Conservation (phyloP, 805 yeast species). For the Yamadazyma olivae region DNA sequence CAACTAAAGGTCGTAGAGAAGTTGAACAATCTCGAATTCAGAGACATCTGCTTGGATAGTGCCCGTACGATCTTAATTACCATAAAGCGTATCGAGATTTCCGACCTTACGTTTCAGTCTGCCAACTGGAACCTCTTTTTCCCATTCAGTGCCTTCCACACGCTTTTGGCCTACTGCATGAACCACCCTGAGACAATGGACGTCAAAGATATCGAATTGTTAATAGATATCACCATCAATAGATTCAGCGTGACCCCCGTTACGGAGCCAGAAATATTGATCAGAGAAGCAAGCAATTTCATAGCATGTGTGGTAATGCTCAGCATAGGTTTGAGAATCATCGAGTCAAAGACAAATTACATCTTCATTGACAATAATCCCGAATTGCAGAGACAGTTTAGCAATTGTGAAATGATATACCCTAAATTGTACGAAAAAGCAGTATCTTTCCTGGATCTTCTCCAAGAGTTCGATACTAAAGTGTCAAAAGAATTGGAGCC, state of each 20-base stretch:
- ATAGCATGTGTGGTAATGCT: constrained; percentile 18
- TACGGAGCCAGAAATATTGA: constrained; percentile 5
- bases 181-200: constrained; percentile 28
- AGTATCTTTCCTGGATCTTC: no score
- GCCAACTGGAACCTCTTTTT: constrained; percentile 30
- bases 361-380: constrained; percentile 16
- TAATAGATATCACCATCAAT: constrained; percentile 17
- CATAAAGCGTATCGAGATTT: constrained; percentile 18
- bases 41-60: constrained; percentile 29
- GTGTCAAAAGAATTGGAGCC: no score
- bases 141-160: constrained; percentile 30
- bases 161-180: constrained; percentile 24
- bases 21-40: constrained; percentile 21
- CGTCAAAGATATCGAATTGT: constrained; percentile 24
- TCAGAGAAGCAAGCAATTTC: constrained; percentile 19
- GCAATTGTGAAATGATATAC: constrained; percentile 14
- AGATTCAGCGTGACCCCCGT: neutral
- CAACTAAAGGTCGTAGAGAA: constrained; percentile 7
- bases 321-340: constrained; percentile 18
- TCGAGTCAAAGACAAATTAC: constrained; percentile 17
- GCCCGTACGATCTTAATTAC: constrained; percentile 35
- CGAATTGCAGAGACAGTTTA: constrained; percentile 15
- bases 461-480: no score
- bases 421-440: constrained; percentile 16
- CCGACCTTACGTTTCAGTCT: constrained; percentile 19